Evolutionary conservation across 768 basidiomycete species (phyloP), one percentile per base, ranked within the genome.

Genomic region (Amanita molliuscula): DNA sequence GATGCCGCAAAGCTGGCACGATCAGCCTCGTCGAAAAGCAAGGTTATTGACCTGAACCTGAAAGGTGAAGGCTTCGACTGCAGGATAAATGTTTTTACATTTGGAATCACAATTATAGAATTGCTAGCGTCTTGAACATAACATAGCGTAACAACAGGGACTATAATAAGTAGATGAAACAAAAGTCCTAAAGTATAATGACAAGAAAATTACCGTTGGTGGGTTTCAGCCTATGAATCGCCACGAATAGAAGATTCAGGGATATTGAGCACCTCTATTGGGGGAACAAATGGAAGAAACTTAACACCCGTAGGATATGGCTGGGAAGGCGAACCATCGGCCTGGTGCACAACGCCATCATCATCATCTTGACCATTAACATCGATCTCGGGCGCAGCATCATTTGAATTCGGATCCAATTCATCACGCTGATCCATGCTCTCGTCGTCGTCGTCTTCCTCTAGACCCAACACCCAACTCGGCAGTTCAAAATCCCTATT

Each of bases 401-500:
- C 40, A 10, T 21, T 25, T 10, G 1, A 18, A 20, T 50, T 40
- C 15, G 8, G 41, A 11, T 53, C 43, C 0, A 51, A 52, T 36
- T 48, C 51, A 10, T 50, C 38, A 10, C 52, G 47, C 3, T 44
- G 52, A 26, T 54, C 49, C 15, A 20, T 31, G 11, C 44, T 47
- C 23, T 36, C 34, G 7, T 48, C 45, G 8, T 55, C 56, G 26
- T 53, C 47, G 3, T 41, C 37, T 16, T 16, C 26, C 15, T 26
- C 25, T 16, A 11, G 7, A 7, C 31, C 50, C 23, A 47, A 46
- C 54, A 81, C 57, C 80, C 79, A 83, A 16, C 62, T 53, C 0
- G 84, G 84, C 33, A 81, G 62, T 55, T 74, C 70, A 56, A 76
- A 86, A 37, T 84, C 81, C 53, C 63, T 67, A 26, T 65, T 52